Evolutionary conservation across 305 asterid species (phyloP).

Genomic region (Fraxinus greggii): DNA sequence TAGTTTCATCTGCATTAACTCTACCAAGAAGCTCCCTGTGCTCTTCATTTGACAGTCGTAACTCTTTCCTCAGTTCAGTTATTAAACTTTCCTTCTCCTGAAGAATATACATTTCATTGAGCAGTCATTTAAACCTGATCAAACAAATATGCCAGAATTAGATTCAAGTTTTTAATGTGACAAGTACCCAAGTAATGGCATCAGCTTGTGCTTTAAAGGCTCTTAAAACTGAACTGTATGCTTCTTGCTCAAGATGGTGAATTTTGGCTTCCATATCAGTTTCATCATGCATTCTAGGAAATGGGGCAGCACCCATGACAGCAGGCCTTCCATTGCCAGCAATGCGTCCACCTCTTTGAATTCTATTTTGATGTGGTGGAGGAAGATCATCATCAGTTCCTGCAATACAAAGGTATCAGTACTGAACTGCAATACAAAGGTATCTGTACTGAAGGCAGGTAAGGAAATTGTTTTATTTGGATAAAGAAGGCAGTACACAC

Average conservation of each 20-base stretch:
- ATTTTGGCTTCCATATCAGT: constrained; percentile 72
- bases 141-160: constrained; percentile 27
- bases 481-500: neutral
- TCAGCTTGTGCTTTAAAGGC: constrained; percentile 96
- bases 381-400: constrained; percentile 86
- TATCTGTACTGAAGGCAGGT: constrained; percentile 4
- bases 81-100: constrained; percentile 87
- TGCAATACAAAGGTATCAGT: constrained; percentile 39
- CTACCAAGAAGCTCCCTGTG: constrained; percentile 70
- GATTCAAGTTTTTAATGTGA: constrained; percentile 27
- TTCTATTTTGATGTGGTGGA: constrained; percentile 73
- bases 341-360: constrained; percentile 62
- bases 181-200: constrained; percentile 82
- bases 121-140: constrained; percentile 34
- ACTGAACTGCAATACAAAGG: constrained; percentile 42
- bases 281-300: constrained; percentile 49
- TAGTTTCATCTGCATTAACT: constrained; percentile 69
- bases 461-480: neutral
- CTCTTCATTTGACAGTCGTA: constrained; percentile 79
- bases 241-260: constrained; percentile 91
- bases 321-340: constrained; percentile 70
- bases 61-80: constrained; percentile 80
- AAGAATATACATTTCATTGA: constrained; percentile 39
- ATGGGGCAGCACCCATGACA: constrained; percentile 50
- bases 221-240: constrained; percentile 80